Evolutionary conservation across 2,329 filamentous ascomycete genomes (phyloP), one percentile per base, ranked within the genome.

Genomic region (Basipetospora sp.): DNA sequence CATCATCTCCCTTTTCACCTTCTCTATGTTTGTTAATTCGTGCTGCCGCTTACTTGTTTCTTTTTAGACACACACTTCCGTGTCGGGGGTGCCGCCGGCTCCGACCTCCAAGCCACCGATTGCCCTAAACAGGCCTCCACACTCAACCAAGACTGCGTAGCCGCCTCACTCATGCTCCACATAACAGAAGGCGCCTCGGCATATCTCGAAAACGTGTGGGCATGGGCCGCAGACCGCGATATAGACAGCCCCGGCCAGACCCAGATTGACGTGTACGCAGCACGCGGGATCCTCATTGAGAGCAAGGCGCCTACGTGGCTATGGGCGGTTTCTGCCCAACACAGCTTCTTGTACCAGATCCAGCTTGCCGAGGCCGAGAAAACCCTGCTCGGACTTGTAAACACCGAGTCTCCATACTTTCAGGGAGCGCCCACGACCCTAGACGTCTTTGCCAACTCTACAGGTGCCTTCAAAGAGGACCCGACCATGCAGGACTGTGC

Each of bases 21-120:
- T n/a, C n/a, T n/a, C n/a, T n/a, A n/a, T n/a, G n/a, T n/a, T n/a
- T n/a, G n/a, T n/a, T n/a, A n/a, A n/a, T n/a, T n/a, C n/a, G n/a
- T n/a, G n/a, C n/a, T n/a, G n/a, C n/a, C n/a, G n/a, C n/a, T n/a
- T n/a, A n/a, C n/a, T n/a, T n/a, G n/a, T n/a, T n/a, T n/a, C n/a
- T n/a, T n/a, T n/a, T n/a, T n/a, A 31, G 90, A 98, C 51, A 78
- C 87, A n/a, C 90, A 98, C 65, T 80, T 90, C 62, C 84, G 90
- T 52, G 74, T 98, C 48, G 88, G 86, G 49, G 90, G 90, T 31
- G 77, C 79, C 39, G 78, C 81, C 4, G 88, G 88, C 42, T 92
- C 87, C 19, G 60, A 82, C 45, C 71, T 96, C 13, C 83, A 92
- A 59, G 80, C 78, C 14, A 69, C 83, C 55, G 77, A 67, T 39